Conservation (phyloP, 306 rosid species). For the Amphicarpaea edgeworthii region DNA sequence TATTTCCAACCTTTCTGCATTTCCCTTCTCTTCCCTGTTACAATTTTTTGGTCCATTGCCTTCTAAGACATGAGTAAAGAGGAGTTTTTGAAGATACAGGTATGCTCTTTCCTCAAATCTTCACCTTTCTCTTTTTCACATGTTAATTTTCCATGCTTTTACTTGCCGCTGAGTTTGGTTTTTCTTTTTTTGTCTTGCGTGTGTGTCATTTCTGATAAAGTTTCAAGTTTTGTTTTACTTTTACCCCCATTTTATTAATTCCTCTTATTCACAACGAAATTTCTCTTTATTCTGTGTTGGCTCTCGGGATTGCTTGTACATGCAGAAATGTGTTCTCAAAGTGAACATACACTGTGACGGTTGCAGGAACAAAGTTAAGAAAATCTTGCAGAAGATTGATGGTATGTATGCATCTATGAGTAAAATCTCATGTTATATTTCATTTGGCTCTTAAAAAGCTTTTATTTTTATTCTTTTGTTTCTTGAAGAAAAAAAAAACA, state of each 20-base stretch:
- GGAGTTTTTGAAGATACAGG: conserved; percentile 97
- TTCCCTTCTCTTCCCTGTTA: conserved; percentile 20
- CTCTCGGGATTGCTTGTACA: conserved; percentile 55
- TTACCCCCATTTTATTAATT: background rate
- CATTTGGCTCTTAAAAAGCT: background rate
- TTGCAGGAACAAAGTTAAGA: conserved; percentile 93
- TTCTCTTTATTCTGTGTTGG: conserved; percentile 46
- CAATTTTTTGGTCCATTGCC: conserved; percentile 46
- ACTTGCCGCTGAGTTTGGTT: background rate
- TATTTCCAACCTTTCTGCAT: conserved; percentile 29
- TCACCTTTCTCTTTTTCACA: conserved; percentile 29
- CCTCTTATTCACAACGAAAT: conserved; percentile 16
- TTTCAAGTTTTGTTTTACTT: background rate
- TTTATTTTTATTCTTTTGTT: background rate
- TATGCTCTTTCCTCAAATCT: conserved; percentile 23
- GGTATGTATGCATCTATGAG: conserved; percentile 63
- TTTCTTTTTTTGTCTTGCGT: background rate
- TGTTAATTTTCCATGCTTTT: background rate
- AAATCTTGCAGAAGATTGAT: conserved; percentile 90
- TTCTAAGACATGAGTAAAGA: conserved; percentile 83
- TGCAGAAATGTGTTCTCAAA: conserved; percentile 94
- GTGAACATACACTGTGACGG: conserved; percentile 99
- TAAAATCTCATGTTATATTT: background rate
- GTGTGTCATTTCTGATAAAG: conserved; percentile 4
- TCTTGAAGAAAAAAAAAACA: background rate